Conservation (phyloP, 805 yeast species). For the Starmerella roubikii region DNA sequence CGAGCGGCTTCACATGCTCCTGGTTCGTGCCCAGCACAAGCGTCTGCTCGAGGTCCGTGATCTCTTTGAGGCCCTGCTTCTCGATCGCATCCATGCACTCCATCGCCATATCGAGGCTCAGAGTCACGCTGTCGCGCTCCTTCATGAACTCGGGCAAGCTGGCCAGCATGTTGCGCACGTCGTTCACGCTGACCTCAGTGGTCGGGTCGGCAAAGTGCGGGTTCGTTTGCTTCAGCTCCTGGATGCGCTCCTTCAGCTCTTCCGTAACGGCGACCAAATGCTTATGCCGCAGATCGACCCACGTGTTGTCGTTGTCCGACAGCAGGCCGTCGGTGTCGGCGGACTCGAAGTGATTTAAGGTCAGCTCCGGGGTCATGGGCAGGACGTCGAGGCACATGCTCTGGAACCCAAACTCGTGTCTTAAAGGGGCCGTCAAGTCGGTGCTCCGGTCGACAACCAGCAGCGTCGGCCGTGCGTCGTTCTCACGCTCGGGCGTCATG, state of each 20-base stretch:
- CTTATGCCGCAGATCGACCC: conserved; percentile 56
- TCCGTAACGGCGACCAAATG: conserved; percentile 69
- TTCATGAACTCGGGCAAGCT: conserved; percentile 28
- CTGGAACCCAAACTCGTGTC: conserved; percentile 85
- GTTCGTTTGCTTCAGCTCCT: conserved; percentile 54
- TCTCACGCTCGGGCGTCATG: conserved; percentile 27
- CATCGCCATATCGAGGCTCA: conserved; percentile 33
- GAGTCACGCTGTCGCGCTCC: conserved; percentile 26
- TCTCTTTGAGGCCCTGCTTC: conserved; percentile 45
- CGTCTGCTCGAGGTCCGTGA: conserved; percentile 77
- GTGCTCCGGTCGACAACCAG: conserved; percentile 70
- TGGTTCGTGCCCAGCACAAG: conserved; percentile 45
- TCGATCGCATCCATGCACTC: conserved; percentile 51
- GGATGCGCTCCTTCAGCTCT: conserved; percentile 41
- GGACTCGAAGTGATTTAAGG: conserved; percentile 14
- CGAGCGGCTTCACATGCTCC: background rate
- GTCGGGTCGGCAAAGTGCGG: conserved; percentile 61
- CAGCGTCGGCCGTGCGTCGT: conserved; percentile 54
- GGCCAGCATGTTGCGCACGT: conserved; percentile 56
- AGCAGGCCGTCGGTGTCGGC: conserved; percentile 31
- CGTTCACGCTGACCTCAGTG: conserved; percentile 51
- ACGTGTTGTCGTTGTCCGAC: conserved; percentile 51
- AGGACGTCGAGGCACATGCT: conserved; percentile 77
- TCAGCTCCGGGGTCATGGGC: conserved; percentile 5
- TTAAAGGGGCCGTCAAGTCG: conserved; percentile 68